Percentiles rank a stretch among this genome's conserved stretches.
Evolutionary conservation across 805 yeast genomes (phyloP).

Genomic region (Myxozyma vanderwaltii): DNA sequence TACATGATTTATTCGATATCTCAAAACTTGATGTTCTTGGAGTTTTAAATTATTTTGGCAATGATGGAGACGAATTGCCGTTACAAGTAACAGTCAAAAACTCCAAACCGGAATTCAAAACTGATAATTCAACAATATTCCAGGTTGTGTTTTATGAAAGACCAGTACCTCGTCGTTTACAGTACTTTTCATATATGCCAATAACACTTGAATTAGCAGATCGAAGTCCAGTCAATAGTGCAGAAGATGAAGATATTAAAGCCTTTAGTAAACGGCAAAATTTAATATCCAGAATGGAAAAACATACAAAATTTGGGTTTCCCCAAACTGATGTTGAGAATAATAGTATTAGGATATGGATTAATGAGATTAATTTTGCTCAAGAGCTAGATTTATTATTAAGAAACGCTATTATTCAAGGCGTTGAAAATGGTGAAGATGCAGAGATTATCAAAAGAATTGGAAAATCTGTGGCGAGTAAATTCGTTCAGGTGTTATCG

Average conservation of each 20-base stretch:
- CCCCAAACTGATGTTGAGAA: constrained; percentile 8
- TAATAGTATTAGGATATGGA: constrained; percentile 33
- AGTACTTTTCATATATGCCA: constrained; percentile 75
- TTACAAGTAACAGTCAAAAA: not conserved
- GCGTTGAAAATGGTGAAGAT: not conserved
- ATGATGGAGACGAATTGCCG: constrained; percentile 9
- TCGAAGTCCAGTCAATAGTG: constrained; percentile 35
- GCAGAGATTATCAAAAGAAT: not conserved
- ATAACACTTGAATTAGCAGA: constrained; percentile 59
- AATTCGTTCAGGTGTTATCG: constrained; percentile 20
- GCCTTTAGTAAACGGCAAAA: constrained; percentile 17
- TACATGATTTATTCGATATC: constrained; percentile 3
- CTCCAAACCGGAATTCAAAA: constrained; percentile 2
- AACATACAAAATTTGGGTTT: constrained; percentile 34
- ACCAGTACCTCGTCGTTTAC: constrained; percentile 70
- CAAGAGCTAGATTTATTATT: constrained; percentile 41
- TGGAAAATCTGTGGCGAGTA: constrained; percentile 10
- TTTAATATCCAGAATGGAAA: constrained; percentile 32
- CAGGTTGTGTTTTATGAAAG: constrained; percentile 62
- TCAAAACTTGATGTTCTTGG: constrained; percentile 28
- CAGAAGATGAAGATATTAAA: constrained; percentile 37
- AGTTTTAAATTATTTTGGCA: constrained; percentile 5
- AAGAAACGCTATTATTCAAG: not conserved
- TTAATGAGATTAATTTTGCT: constrained; percentile 44
- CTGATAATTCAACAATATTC: constrained; percentile 4